A percentile compares a stretch with the other conserved stretches of the same genome.
These are phyloP conservation scores for Rhododendron henanense DNA, from an alignment of 148 eudicot species.

Conservation along the genomic window DNA sequence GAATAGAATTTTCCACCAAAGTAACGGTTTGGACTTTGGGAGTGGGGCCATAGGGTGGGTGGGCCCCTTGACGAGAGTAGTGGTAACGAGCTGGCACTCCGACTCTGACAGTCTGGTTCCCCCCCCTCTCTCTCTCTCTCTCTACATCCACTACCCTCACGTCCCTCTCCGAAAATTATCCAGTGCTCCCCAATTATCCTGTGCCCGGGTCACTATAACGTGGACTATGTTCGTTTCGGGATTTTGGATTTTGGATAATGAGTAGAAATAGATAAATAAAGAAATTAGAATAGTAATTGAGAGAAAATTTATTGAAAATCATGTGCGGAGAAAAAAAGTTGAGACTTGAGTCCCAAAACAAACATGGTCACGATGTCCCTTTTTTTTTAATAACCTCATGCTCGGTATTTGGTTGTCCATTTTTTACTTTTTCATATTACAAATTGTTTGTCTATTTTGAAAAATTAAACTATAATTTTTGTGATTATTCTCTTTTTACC, in stretches of 20 bases:
- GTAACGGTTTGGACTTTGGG: neutral
- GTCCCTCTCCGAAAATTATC: neutral
- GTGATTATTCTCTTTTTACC: neutral
- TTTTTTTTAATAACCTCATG: no score
- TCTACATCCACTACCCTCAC: conserved; percentile 6
- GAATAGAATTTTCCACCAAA: neutral
- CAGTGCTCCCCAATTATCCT: neutral
- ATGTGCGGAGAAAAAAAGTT: no score
- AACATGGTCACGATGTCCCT: no score
- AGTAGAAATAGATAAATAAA: no score
- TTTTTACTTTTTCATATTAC: neutral
- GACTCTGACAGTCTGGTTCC: conserved; percentile 54
- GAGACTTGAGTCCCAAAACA: no score
- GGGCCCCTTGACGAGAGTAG: conserved; percentile 32
- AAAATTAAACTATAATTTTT: no score
- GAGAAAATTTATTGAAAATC: no score
- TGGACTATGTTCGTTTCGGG: no score
- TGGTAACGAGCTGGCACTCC: conserved; percentile 59
- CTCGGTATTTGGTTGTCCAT: no score
- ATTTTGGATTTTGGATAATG: no score
- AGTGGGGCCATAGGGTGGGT: neutral
- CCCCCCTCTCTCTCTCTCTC: neutral
- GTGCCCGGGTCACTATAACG: neutral
- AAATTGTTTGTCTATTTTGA: neutral
- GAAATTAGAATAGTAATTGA: no score